A percentile compares a stretch with the other conserved stretches of the same genome.
phyloP scores from a whole-genome alignment of 2,329 filamentous ascomycete genomes.

The Colletotrichum sojae region DNA sequence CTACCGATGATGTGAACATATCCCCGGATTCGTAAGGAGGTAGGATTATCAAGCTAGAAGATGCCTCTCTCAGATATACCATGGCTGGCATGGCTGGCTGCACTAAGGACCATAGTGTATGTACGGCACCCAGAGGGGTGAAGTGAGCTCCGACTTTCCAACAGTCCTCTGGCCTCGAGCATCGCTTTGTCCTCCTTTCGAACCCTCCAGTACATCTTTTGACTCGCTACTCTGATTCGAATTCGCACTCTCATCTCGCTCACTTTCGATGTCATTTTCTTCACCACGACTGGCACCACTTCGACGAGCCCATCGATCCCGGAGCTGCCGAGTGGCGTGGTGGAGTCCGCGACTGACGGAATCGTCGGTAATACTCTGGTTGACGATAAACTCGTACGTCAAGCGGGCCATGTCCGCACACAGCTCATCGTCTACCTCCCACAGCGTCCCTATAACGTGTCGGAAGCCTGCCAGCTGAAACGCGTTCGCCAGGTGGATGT shows the following conservation, averaged over 20 bases:
- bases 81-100: background rate
- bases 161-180: background rate
- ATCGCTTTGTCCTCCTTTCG: too few relatives aligned
- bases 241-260: background rate
- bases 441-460: slow-evolving; percentile 58
- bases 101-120: background rate
- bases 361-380: slow-evolving; percentile 11
- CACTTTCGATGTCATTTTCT: background rate
- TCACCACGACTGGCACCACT: background rate
- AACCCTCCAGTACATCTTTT: background rate
- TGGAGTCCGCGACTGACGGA: slow-evolving; percentile 33
- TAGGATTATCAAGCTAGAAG: too few relatives aligned
- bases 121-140: slow-evolving; percentile 10
- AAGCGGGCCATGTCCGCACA: slow-evolving; percentile 52
- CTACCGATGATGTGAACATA: too few relatives aligned
- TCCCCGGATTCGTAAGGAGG: too few relatives aligned
- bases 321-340: slow-evolving; percentile 1
- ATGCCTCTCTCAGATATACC: too few relatives aligned
- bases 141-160: background rate
- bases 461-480: slow-evolving; percentile 56
- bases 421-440: slow-evolving; percentile 52
- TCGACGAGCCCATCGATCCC: background rate
- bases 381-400: slow-evolving; percentile 21
- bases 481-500: slow-evolving; percentile 45
- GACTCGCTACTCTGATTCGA: background rate